Base-by-base conservation (phyloP, 345 rosid species). In the Syzygium jambos region DNA sequence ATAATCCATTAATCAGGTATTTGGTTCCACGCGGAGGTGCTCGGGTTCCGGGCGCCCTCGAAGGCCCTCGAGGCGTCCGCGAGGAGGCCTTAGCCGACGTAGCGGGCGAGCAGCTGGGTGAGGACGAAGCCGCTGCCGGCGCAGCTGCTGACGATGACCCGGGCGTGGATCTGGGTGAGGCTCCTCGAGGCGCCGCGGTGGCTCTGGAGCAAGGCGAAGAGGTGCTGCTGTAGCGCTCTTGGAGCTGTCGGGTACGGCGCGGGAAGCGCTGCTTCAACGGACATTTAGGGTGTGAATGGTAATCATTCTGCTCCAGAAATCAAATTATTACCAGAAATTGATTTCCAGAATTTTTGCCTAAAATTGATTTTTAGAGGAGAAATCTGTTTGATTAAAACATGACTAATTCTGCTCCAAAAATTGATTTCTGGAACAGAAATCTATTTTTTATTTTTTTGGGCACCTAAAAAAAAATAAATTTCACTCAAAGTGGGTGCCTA, bases 81-180 rank as follows among this genome's bases (percentile, higher is more conserved):
- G 80, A 89, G 93, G 91, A 59, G 92, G 88, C 85, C 90, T 10
- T 91, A 52, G 84, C 92, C 90, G 34, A 92, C 93, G 87, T 52
- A 85, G 46, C 87, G 90, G 91, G 92, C 90, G 73, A 29, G 93
- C 85, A 95, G 90, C 11, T 93, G 92, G 78, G 93, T 94, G 19
- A 91, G 89, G 86, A 93, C 82, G 87, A 90, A 90, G 57, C 92
- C 87, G 82, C 92, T 87, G 21, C 55, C 87, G 65, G 92, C 89
- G 87, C 89, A 88, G 51, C 93, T 95, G 29, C 87, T 89, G 41
- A 93, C 85, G 29, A 92, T 88, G 68, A 95, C 92, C 85, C 91
- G 94, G 65, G 92, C 80, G 85, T 95, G 97, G 87, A 94, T 90
- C 89, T 94, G 95, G 25, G 90, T 51, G 77, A 92, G 91, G 59